Evolutionary conservation across 2,329 filamentous ascomycete species (phyloP).

Genomic region (Verticillium klebahnii): DNA sequence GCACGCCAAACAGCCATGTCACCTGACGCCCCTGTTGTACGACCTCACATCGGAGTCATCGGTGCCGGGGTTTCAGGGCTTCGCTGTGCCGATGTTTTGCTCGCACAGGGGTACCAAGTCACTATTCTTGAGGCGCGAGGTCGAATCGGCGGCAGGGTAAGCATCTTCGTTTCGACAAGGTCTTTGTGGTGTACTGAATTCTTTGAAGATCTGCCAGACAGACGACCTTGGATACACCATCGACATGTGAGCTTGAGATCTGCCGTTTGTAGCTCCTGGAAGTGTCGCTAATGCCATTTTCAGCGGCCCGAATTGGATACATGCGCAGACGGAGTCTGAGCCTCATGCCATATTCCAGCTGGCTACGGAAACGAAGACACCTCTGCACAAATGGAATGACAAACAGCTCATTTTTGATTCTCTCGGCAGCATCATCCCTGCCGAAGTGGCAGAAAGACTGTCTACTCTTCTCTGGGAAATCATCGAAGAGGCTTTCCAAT

Average conservation of each 20-base stretch:
- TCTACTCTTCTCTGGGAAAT: conserved; percentile 44
- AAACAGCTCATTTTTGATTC: neutral
- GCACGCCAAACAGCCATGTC: neutral
- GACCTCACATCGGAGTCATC: neutral
- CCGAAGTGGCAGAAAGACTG: neutral
- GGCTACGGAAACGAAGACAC: neutral
- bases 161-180: neutral
- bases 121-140: neutral
- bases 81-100: neutral
- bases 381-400: neutral
- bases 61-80: neutral
- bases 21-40: neutral
- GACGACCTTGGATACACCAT: neutral
- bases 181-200: neutral
- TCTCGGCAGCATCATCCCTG: neutral
- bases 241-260: neutral
- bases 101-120: neutral
- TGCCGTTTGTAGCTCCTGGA: too few species aligned
- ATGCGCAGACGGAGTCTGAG: neutral
- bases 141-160: neutral
- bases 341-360: neutral
- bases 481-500: conserved; percentile 54
- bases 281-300: too few species aligned
- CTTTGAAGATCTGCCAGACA: neutral
- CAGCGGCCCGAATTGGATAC: neutral